A percentile compares a stretch with the other conserved stretches of the same genome.
phyloP scores from a whole-genome alignment of 768 basidiomycete genomes.

The Postia placenta region DNA sequence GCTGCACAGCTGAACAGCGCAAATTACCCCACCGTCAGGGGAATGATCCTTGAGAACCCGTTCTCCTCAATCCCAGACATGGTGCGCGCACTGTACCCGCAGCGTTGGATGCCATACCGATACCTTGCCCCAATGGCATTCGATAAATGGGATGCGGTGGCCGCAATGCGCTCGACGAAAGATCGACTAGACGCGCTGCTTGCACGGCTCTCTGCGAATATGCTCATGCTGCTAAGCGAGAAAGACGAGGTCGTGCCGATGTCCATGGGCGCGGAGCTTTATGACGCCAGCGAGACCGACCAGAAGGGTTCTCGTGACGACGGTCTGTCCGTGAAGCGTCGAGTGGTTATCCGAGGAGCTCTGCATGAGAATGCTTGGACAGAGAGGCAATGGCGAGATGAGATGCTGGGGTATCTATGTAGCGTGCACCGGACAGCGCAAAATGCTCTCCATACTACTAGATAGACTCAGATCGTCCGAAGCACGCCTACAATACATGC shows the following conservation, averaged over 20 bases:
- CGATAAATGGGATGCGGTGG: slow-evolving; percentile 42
- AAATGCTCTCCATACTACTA: too few species aligned
- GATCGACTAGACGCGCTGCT: slow-evolving; percentile 8
- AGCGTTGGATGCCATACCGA: slow-evolving; percentile 43
- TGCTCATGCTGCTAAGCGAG: slow-evolving; percentile 35
- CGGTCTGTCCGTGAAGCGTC: neutral
- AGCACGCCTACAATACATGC: too few species aligned
- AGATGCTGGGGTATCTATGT: slow-evolving; percentile 19
- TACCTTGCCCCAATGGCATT: slow-evolving; percentile 37
- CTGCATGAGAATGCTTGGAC: slow-evolving; percentile 36
- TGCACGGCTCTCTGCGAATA: slow-evolving; percentile 14
- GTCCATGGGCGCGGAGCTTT: slow-evolving; percentile 30
- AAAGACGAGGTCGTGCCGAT: slow-evolving; percentile 42
- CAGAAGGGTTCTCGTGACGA: neutral
- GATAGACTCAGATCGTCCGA: too few species aligned
- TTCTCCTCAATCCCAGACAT: slow-evolving; percentile 41
- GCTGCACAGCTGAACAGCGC: slow-evolving; percentile 17
- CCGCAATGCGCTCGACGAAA: slow-evolving; percentile 16
- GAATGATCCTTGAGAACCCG: slow-evolving; percentile 45
- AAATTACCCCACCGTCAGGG: slow-evolving; percentile 21
- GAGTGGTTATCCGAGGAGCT: slow-evolving; percentile 25
- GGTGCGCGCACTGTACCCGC: slow-evolving; percentile 41
- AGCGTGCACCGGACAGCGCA: too few species aligned
- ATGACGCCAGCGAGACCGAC: slow-evolving; percentile 7
- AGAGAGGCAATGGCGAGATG: slow-evolving; percentile 24